Conservation (phyloP, 2,329 filamentous ascomycete species). For the Exophiala viscosa region DNA sequence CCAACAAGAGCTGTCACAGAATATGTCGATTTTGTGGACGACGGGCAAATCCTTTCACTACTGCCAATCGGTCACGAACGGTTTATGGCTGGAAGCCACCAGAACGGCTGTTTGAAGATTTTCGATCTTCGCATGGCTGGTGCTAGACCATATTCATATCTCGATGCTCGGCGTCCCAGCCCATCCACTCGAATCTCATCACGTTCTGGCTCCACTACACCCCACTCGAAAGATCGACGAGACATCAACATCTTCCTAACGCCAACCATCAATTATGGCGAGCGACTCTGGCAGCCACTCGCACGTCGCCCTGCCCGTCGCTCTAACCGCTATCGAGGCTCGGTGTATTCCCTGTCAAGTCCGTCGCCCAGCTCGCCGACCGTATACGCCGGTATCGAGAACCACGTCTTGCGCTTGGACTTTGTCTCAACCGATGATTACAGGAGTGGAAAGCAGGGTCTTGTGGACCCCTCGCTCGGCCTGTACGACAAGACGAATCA, state of each 20-base stretch:
- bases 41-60: constrained; percentile 57
- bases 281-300: constrained; percentile 23
- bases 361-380: constrained; percentile 45
- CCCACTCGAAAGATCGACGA: constrained; percentile 17
- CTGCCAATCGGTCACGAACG: constrained; percentile 54
- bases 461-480: constrained; percentile 1
- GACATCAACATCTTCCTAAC: constrained; percentile 45
- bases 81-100: constrained; percentile 55
- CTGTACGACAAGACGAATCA: constrained; percentile 7
- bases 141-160: constrained; percentile 37
- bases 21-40: constrained; percentile 56
- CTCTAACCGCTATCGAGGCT: constrained; percentile 38
- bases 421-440: constrained; percentile 44
- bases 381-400: constrained; percentile 44
- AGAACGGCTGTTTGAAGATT: constrained; percentile 58
- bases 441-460: constrained; percentile 8
- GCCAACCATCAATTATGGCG: constrained; percentile 22
- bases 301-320: constrained; percentile 10
- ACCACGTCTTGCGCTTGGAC: constrained; percentile 42
- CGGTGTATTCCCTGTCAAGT: constrained; percentile 44
- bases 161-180: constrained; percentile 6
- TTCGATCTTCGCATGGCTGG: constrained; percentile 58
- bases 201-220: background rate
- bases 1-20: constrained; percentile 44
- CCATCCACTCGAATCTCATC: background rate